Conservation (phyloP, 1,139 yeast species). For the Pichia sp. region DNA sequence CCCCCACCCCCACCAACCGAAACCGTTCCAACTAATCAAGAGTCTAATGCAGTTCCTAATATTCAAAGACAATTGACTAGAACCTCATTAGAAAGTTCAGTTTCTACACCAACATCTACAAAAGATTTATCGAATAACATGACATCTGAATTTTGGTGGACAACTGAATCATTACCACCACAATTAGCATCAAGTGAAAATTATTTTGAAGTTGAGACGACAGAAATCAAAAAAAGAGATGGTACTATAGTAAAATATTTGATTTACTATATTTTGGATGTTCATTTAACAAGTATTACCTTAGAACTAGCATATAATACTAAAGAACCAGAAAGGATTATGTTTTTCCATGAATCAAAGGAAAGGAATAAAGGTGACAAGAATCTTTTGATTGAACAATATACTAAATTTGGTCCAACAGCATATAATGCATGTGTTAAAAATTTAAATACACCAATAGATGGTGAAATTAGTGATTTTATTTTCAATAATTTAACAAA, state of each 20-base stretch:
- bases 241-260: constrained; percentile 45
- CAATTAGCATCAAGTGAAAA: constrained; percentile 41
- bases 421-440: constrained; percentile 40
- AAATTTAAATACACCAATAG: constrained; percentile 33
- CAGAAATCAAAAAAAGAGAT: constrained; percentile 50
- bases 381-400: constrained; percentile 45
- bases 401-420: constrained; percentile 40
- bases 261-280: constrained; percentile 68
- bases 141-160: constrained; percentile 52
- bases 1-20: constrained; percentile 17
- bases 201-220: constrained; percentile 61
- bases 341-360: constrained; percentile 39
- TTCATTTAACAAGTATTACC: constrained; percentile 63
- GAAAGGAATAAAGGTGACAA: constrained; percentile 41
- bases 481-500: constrained; percentile 30
- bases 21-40: constrained; percentile 14
- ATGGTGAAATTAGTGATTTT: constrained; percentile 25
- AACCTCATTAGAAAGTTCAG: constrained; percentile 5
- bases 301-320: constrained; percentile 50
- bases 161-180: constrained; percentile 53
- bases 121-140: constrained; percentile 10
- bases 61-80: constrained; percentile 18
- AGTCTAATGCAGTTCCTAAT: constrained; percentile 18
- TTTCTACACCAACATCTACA: constrained; percentile 15
- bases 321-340: constrained; percentile 49